Evolutionary conservation across 1,139 yeast genomes (phyloP).

Genomic region (Ogataea hybrid): DNA sequence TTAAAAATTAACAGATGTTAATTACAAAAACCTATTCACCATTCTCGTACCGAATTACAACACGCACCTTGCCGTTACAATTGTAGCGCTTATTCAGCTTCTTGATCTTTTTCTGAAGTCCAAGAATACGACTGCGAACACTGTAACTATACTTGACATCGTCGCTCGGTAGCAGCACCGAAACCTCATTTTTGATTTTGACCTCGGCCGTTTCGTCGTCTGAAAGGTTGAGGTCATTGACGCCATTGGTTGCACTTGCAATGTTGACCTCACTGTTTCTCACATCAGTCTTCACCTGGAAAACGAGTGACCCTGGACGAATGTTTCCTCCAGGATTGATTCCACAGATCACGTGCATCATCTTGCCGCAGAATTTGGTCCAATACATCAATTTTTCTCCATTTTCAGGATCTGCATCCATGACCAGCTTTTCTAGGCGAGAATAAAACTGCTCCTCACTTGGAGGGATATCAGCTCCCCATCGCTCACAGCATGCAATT

Average conservation of each 20-base stretch:
- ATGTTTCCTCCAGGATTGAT: constrained; percentile 74
- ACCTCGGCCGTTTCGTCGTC: constrained; percentile 25
- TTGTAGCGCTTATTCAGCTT: constrained; percentile 38
- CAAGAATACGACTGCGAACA: constrained; percentile 50
- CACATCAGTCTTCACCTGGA: constrained; percentile 30
- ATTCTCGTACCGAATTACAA: constrained; percentile 33
- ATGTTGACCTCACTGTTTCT: constrained; percentile 24
- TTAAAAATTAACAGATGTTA: background rate
- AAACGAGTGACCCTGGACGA: constrained; percentile 48
- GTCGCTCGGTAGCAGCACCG: constrained; percentile 46
- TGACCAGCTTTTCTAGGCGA: constrained; percentile 42
- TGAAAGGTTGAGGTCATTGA: constrained; percentile 22
- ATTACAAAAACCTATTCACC: background rate
- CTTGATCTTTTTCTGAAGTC: constrained; percentile 50
- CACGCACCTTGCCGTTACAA: constrained; percentile 39
- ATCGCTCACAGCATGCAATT: constrained; percentile 64
- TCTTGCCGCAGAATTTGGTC: constrained; percentile 64
- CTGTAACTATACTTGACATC: constrained; percentile 55
- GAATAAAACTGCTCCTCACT: constrained; percentile 43
- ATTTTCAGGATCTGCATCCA: constrained; percentile 43
- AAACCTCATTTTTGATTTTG: constrained; percentile 29
- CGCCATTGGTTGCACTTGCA: constrained; percentile 16
- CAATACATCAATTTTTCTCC: constrained; percentile 53
- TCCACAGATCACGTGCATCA: constrained; percentile 71
- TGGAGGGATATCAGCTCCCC: constrained; percentile 74